Base-by-base conservation (phyloP, 2,329 filamentous ascomycete genomes). In the Stagonosporopsis tanaceti region DNA sequence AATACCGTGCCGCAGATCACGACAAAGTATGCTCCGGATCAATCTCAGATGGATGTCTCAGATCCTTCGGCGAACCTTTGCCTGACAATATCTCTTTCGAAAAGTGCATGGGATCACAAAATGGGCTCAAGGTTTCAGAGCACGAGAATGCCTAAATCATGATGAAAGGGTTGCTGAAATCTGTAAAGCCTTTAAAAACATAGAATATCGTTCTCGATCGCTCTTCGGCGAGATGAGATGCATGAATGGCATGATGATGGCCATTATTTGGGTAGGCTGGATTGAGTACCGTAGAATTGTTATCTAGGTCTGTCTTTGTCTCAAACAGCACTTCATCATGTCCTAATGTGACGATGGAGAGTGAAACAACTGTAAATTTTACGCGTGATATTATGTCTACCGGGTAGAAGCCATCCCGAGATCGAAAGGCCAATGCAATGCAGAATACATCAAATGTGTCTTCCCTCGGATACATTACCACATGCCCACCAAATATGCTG, bases 401-500 rank as follows among this genome's bases (percentile, higher is more conserved):
- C 14, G 15, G 6, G 15, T 6, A 34, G 32, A 34, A n/a, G 11
- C 24, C 37, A 15, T 14, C 27, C n/a, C 15, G 17, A n/a, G 27
- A 22, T 32, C 9, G 8, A 32, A 48, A 54, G 45, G 38, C 45
- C 52, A 37, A 34, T 32, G 39, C 45, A 50, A 55, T 55, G 39
- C 39, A 45, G 14, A 20, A 17, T 25, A 17, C 22, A 34, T 4
- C 11, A 17, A 32, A 14, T 34, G 9, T 32, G 14, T 15, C 15
- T 15, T 39, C 7, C 3, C 11, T 12, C 24, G 35, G 15, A n/a
- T 2, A 20, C 30, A 35, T 5, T 12, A 20, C 17, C 3, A 24
- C 15, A 42, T 9, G 2, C 17, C n/a, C 20, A 20, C 4, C 17
- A 22, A 8, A 20, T 17, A 7, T 12, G n/a, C 15, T 37, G 25